Percentiles rank a stretch among this genome's conserved stretches.
These are phyloP conservation scores for Pelargonium myrrhifolium DNA, from an alignment of 441 rosid species.

Conservation along the genomic window DNA sequence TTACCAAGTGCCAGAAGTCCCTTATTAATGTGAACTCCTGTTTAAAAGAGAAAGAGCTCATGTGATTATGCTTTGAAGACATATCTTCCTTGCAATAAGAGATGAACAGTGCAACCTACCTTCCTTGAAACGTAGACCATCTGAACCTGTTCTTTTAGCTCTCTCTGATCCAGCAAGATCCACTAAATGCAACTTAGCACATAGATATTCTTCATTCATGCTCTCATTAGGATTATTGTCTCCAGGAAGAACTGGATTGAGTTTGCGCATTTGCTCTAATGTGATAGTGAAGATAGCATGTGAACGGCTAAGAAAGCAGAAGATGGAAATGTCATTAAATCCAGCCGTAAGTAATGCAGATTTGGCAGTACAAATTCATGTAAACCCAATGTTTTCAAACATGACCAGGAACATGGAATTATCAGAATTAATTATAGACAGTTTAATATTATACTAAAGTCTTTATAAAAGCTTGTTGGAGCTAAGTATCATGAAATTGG, in stretches of 20 bases:
- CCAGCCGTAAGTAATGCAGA: neutral
- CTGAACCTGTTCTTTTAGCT: conserved; percentile 96
- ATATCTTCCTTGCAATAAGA: conserved; percentile 14
- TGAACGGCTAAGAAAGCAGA: conserved; percentile 63
- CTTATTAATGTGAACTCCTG: conserved; percentile 95
- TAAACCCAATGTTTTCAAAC: conserved; percentile 9
- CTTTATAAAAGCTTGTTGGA: neutral
- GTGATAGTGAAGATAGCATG: conserved; percentile 99
- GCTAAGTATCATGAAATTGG: neutral
- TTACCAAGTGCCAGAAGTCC: conserved; percentile 99
- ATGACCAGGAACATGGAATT: neutral
- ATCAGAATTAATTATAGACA: neutral
- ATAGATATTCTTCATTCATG: conserved; percentile 84
- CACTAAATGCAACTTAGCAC: conserved; percentile 94
- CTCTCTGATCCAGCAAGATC: conserved; percentile 99
- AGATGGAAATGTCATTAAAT: conserved; percentile 16
- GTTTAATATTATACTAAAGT: neutral
- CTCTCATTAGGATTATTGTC: conserved; percentile 45
- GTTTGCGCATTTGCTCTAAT: conserved; percentile 86
- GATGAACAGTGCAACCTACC: conserved; percentile 38
- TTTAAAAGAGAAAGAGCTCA: conserved; percentile 22
- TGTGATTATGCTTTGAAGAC: conserved; percentile 15
- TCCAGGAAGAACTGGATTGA: conserved; percentile 47
- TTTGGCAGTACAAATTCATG: conserved; percentile 9
- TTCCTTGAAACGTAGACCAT: conserved; percentile 94